A percentile compares a stretch with the other conserved stretches of the same genome.
Conservation (phyloP, 139 green algal genomes). For the Coccomyxa sp. region DNA sequence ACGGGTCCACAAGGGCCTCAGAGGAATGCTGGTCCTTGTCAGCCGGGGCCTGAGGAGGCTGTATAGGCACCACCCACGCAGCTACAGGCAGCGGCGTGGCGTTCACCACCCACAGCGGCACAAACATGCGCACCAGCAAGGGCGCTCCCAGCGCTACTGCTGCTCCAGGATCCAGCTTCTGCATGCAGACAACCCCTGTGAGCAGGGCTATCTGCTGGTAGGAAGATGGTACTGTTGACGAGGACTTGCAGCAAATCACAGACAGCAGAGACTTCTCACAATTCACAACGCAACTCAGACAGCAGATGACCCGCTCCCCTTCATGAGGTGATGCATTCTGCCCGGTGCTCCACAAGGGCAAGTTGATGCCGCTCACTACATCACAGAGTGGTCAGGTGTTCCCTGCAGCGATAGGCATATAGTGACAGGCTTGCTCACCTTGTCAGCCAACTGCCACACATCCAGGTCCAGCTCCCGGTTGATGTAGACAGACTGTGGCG, state of each 20-base stretch:
- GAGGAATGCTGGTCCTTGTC: not conserved
- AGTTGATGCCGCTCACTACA: not conserved
- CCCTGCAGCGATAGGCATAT: too few relatives aligned
- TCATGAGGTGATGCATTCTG: too few relatives aligned
- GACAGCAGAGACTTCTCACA: too few relatives aligned
- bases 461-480: conserved; percentile 44
- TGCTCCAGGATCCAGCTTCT: conserved; percentile 40
- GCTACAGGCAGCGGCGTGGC: conserved; percentile 57
- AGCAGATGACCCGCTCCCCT: too few relatives aligned
- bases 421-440: too few relatives aligned
- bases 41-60: conserved; percentile 4
- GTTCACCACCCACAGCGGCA: conserved; percentile 76
- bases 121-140: conserved; percentile 50
- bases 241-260: too few relatives aligned
- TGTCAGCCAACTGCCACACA: conserved; percentile 26
- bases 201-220: not conserved
- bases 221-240: too few relatives aligned
- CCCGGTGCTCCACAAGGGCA: too few relatives aligned
- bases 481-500: conserved; percentile 50
- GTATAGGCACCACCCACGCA: conserved; percentile 37
- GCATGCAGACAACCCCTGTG: not conserved
- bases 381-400: not conserved
- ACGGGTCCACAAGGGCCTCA: conserved; percentile 3
- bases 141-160: conserved; percentile 52
- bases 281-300: too few relatives aligned